Evolutionary conservation across 768 basidiomycete genomes (phyloP), one percentile per base, ranked within the genome.

Genomic region (Clitopilus passeckerianus): DNA sequence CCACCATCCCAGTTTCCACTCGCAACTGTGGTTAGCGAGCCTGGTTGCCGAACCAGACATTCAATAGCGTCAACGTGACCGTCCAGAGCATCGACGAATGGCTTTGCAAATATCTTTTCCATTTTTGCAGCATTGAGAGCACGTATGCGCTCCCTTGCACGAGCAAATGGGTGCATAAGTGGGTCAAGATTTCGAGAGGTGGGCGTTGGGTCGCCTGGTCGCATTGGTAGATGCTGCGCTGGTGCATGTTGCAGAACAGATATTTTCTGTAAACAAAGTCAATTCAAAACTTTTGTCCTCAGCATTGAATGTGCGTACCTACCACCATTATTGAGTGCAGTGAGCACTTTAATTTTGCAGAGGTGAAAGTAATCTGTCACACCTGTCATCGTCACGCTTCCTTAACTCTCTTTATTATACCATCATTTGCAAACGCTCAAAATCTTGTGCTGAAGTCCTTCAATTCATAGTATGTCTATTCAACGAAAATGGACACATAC

Each of bases 1-100:
- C 92, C 91, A 76, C 97, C 97, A 70, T 98, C 95, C 83, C 95
- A 98, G 64, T 92, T 91, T 20, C 92, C 95, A 67, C 93, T 96
- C 0, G 92, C 95, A 18, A 98, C 80, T 24, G 86, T 80, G 16
- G 85, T 86, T 22, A 97, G 75, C 1, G 89, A 84, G 16, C 86
- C 84, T 18, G 87, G 86, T 62, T 86, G 88, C 65, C 84, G 86
- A 15, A 83, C 82, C 60, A 98, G 75, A 18, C 86, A 85, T 73
- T 97, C 95, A n/a, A 98, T 88, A 16, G 94, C 93, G 70, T 98
- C 95, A 37, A 90, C 80, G 71, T 98, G 97, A 1, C 97, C 97
- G 61, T 97, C 95, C 54, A 99, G 71, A 56, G 86, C 82, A 35
- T 85, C 92, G 15, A 99, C 79, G 67, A 98, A 98, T 0, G 97